Base-by-base conservation (phyloP, 2,329 filamentous ascomycete genomes). In the Penicillium expansum region DNA sequence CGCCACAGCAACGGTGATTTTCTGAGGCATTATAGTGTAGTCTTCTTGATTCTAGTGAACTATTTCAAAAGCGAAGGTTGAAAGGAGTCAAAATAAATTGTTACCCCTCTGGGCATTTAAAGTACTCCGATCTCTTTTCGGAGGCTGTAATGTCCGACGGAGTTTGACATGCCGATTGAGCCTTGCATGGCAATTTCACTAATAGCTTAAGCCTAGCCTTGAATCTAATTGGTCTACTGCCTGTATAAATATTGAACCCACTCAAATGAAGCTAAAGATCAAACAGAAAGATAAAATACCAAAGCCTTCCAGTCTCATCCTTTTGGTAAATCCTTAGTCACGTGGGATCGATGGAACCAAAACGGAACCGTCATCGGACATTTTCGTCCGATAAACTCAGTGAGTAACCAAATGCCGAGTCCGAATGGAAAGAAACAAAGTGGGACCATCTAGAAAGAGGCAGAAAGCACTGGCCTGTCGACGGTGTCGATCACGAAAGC, bases 1-100 rank as follows among this genome's bases (percentile, higher is more conserved):
- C 32, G 77, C 74, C 56, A 80, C 75, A n/a, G 74, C 77, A 42
- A 79, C 70, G 6, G 70, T 79, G 53, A 80, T 41, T 39, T 61
- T 62, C 18, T 62, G 56, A 30, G 58, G 51, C 60, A 62, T 62
- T 24, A 11, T 41, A 22, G 14, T 7, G 8, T 9, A 11, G 7
- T 18, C 4, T 14, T 32, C 9, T 29, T 22, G 22, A 1, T 18
- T 18, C 42, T 18, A 9, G 33, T 5, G 9, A 20, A 33, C 16
- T 41, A 5, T 18, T 10, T 20, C 1, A 22, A 49, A n/a, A 27
- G 32, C 14, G 11, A 39, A 30, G 16, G 18, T 16, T 27, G 9
- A n/a, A 29, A 42, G 4, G 35, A n/a, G 11, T 27, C 30, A 30
- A 35, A 49, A 41, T 35, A 48, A 39, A 32, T 41, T 32, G 33